These are phyloP conservation scores for Populus simonii DNA, from an alignment of 345 rosid genomes.

Conservation along the genomic window DNA sequence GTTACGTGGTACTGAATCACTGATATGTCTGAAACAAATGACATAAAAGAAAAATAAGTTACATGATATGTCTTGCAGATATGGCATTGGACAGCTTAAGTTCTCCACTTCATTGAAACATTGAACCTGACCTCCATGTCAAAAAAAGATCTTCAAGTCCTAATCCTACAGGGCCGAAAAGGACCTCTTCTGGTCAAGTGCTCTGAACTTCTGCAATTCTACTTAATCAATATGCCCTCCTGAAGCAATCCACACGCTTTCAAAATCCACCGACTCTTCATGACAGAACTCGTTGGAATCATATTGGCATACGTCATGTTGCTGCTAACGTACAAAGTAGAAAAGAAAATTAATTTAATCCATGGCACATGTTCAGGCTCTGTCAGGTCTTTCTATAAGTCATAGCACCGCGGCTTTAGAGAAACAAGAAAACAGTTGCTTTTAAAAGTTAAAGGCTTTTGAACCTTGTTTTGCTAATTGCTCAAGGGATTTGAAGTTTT, in stretches of 20 bases:
- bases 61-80: background rate
- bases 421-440: background rate
- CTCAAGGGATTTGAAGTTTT: background rate
- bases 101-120: background rate
- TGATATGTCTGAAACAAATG: background rate
- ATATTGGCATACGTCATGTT: background rate
- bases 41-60: background rate
- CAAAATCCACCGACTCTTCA: background rate
- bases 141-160: background rate
- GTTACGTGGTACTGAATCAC: background rate
- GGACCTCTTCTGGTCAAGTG: conserved; percentile 13
- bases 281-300: background rate
- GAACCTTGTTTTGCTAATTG: background rate
- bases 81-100: background rate
- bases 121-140: background rate
- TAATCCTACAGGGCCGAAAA: conserved; percentile 9
- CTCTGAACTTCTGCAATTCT: background rate
- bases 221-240: background rate
- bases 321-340: background rate
- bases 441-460: background rate
- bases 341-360: background rate
- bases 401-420: background rate
- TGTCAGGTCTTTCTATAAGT: background rate
- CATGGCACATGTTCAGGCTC: background rate
- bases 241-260: background rate